Evolutionary conservation across 306 rosid genomes (phyloP), one percentile per base, ranked within the genome.

Genomic region (Quercus aquifolioides): DNA sequence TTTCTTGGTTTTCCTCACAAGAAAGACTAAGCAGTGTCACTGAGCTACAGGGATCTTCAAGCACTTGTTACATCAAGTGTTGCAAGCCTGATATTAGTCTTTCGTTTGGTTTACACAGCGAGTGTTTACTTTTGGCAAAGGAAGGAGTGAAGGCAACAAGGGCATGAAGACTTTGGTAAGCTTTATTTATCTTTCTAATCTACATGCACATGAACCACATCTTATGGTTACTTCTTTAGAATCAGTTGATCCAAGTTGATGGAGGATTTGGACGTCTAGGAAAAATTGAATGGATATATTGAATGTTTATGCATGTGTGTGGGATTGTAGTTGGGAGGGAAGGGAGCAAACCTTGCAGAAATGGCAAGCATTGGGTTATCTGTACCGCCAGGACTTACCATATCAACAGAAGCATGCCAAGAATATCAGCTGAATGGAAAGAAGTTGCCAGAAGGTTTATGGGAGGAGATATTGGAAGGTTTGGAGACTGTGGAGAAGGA

Each of bases 341-440:
- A 95, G 81, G 99, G 99, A 9, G 98, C 99, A 20, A 95, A 95
- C 86, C 88, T 95, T 41, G 99, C 98, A 76, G 99, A 95, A 86
- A 95, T 95, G 99, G 94, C 99, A 59, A 91, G 87, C 85, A 92
- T 95, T 33, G 98, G 98, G 17, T 85, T 95, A 54, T 93, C 94
- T 1, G 98, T 95, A 72, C 99, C 98, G 0, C 93, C 98, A 60
- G 98, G 99, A 68, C 94, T 95, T n/a, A 95, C 99, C 65, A 88
- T 95, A 73, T 95, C 99, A 81, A 93, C 99, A 23, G 98, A 93
- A 82, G 97, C 98, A 58, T 95, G 99, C 78, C 97, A 93, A 86
- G 99, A 93, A 81, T 95, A 95, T 78, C 98, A 93, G 82, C 82
- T 78, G 13, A 87, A 79, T 79, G 94, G 89, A 63, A 91, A 85